These are phyloP conservation scores for Tricladium varicosporioides DNA, from an alignment of 2,329 filamentous ascomycete species.

Conservation along the genomic window DNA sequence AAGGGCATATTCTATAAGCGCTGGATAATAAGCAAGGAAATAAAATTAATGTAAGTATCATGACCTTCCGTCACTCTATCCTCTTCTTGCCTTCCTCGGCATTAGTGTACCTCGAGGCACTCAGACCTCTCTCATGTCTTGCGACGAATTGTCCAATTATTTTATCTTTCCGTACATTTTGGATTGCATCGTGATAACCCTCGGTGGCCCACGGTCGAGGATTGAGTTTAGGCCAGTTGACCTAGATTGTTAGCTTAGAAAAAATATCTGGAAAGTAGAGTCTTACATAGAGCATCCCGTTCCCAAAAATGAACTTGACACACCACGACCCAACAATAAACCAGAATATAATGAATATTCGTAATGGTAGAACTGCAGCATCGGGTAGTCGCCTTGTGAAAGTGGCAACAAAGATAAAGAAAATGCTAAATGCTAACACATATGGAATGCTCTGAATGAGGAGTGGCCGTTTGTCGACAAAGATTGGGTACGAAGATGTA, in stretches of 20 bases:
- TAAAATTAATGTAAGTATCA: neutral
- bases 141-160: constrained; percentile 74
- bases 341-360: constrained; percentile 81
- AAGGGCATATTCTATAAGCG: neutral
- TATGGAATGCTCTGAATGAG: constrained; percentile 94
- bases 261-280: constrained; percentile 27
- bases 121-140: constrained; percentile 77
- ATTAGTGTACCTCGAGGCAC: constrained; percentile 76
- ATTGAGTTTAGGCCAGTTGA: constrained; percentile 98
- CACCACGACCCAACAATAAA: constrained; percentile 67
- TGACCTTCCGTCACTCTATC: constrained; percentile 56
- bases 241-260: constrained; percentile 49
- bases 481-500: constrained; percentile 67
- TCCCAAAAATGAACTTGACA: constrained; percentile 72
- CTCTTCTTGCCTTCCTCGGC: constrained; percentile 98
- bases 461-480: constrained; percentile 80
- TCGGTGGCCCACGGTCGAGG: constrained; percentile 83
- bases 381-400: constrained; percentile 72
- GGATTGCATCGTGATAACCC: constrained; percentile 83
- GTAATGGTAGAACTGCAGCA: constrained; percentile 74
- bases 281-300: constrained; percentile 93
- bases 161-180: constrained; percentile 77
- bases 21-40: neutral
- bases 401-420: constrained; percentile 74
- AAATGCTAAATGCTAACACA: constrained; percentile 71